A percentile compares a stretch with the other conserved stretches of the same genome.
Conservation (phyloP, 2,329 filamentous ascomycete genomes). For the Aspergillus sp. region DNA sequence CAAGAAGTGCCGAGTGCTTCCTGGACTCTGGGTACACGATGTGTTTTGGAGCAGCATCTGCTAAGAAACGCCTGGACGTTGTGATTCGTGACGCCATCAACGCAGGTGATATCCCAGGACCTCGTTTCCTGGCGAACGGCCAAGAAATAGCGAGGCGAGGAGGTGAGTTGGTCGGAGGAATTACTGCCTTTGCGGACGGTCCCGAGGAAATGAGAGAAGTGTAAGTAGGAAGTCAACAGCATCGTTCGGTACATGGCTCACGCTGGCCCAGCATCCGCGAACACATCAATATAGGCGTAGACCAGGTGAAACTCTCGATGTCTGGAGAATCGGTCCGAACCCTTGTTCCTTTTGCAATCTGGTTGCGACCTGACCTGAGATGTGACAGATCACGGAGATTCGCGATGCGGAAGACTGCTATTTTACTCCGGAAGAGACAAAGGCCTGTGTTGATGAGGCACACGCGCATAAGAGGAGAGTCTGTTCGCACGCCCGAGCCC, state of each 20-base stretch:
- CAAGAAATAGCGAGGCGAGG: slow-evolving; percentile 47
- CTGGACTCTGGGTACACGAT: slow-evolving; percentile 50
- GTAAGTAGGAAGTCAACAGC: background rate
- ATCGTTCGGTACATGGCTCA: background rate
- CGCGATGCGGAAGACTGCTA: slow-evolving; percentile 45
- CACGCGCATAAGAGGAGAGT: slow-evolving; percentile 33
- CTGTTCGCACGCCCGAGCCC: slow-evolving; percentile 46
- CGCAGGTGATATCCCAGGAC: slow-evolving; percentile 47
- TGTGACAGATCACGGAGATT: slow-evolving; percentile 20
- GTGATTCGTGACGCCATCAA: slow-evolving; percentile 52
- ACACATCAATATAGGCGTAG: slow-evolving; percentile 38
- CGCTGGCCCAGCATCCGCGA: slow-evolving; percentile 23
- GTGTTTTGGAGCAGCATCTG: slow-evolving; percentile 48
- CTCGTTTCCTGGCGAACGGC: slow-evolving; percentile 48
- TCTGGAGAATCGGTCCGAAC: slow-evolving; percentile 30
- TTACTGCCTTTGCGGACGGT: slow-evolving; percentile 44
- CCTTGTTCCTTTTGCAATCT: background rate
- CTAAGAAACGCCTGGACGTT: slow-evolving; percentile 46
- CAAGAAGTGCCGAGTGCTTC: slow-evolving; percentile 43
- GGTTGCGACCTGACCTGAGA: too few relatives aligned
- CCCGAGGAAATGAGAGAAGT: slow-evolving; percentile 41
- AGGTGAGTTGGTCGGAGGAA: slow-evolving; percentile 44
- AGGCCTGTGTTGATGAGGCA: slow-evolving; percentile 48
- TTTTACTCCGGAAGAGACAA: slow-evolving; percentile 47
- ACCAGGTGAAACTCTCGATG: slow-evolving; percentile 48